Percentiles rank a stretch among this genome's conserved stretches.
phyloP scores from a whole-genome alignment of 257 asterid genomes.

The Solanum stenotomum region DNA sequence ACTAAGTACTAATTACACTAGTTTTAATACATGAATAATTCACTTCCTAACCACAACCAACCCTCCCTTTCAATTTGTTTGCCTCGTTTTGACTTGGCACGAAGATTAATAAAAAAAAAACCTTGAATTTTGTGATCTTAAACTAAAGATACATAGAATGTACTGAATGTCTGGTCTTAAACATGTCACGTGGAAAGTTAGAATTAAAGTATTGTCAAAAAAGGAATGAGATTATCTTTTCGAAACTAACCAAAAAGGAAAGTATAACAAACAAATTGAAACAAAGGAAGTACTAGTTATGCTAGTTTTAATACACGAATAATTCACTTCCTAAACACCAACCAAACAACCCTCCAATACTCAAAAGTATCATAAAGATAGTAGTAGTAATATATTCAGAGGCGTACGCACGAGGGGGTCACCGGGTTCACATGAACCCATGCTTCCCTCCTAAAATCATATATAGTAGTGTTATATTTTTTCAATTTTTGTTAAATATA shows the following conservation, averaged over 20 bases:
- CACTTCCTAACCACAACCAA: no score
- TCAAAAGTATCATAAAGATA: not conserved
- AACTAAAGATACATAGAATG: not conserved
- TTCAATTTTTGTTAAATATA: no score
- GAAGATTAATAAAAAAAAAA: not conserved
- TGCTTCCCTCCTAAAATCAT: no score
- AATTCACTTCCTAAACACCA: not conserved
- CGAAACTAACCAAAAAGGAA: not conserved
- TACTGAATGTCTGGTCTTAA: no score
- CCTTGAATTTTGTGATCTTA: not conserved
- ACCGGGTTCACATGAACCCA: no score
- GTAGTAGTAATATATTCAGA: not conserved
- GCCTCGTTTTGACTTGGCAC: not conserved
- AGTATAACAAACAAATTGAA: not conserved
- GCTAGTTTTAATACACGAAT: not conserved
- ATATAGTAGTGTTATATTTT: no score
- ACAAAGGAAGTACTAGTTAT: not conserved
- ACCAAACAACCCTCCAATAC: not conserved
- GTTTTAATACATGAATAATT: no score
- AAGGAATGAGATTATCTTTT: not conserved
- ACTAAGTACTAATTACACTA: no score
- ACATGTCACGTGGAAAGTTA: not conserved
- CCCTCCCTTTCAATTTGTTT: not conserved
- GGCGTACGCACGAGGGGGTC: no score
- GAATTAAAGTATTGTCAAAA: not conserved